Evolutionary conservation across 148 eudicot genomes (phyloP).

Genomic region (Cornus controversa): DNA sequence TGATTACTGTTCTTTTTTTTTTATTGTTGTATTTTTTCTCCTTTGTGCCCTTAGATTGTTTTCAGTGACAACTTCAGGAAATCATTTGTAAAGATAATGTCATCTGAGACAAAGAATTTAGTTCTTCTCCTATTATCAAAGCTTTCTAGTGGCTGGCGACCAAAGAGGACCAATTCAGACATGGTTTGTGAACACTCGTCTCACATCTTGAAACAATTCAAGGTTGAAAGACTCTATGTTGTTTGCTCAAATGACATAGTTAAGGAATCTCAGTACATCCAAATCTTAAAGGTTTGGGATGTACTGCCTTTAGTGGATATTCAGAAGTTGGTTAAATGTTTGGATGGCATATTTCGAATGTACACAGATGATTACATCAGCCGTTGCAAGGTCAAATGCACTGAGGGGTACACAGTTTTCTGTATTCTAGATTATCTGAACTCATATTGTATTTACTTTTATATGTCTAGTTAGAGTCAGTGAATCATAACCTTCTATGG

Average conservation of each 20-base stretch:
- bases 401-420: constrained; percentile 28
- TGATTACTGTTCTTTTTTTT: too few relatives aligned
- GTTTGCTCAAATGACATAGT: constrained; percentile 40
- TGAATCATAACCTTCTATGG: too few relatives aligned
- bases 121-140: constrained; percentile 27
- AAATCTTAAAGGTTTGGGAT: constrained; percentile 50
- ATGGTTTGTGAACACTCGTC: constrained; percentile 15
- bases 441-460: too few relatives aligned
- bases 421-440: background rate
- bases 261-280: constrained; percentile 16
- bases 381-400: constrained; percentile 28
- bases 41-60: constrained; percentile 20
- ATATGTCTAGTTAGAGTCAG: too few relatives aligned
- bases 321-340: constrained; percentile 22
- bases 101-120: constrained; percentile 26
- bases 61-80: constrained; percentile 42
- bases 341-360: constrained; percentile 33
- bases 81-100: constrained; percentile 31
- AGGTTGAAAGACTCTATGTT: constrained; percentile 25
- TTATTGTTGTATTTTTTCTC: background rate
- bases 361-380: constrained; percentile 26
- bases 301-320: constrained; percentile 34
- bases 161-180: constrained; percentile 27
- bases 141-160: constrained; percentile 50
- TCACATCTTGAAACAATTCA: constrained; percentile 21